Conservation (phyloP, 371 early-diverging fungal genomes). For the Smittium mucronatum region DNA sequence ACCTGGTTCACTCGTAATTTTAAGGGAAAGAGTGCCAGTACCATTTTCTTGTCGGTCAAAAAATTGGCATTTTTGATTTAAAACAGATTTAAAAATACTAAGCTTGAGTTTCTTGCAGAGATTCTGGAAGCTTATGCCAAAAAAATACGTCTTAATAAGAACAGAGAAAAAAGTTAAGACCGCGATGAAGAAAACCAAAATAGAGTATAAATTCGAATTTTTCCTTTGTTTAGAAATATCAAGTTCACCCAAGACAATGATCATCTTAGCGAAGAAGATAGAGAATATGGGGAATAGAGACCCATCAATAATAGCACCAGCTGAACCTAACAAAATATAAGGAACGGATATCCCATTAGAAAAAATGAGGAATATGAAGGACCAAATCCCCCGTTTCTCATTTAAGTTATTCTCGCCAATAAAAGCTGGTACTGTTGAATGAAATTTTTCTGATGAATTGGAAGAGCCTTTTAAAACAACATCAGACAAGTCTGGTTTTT, state of each 20-base stretch:
- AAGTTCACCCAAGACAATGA: constrained; percentile 31
- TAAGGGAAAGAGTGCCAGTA: constrained; percentile 67
- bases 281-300: constrained; percentile 39
- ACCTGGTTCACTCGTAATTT: constrained; percentile 42
- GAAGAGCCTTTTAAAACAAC: not conserved
- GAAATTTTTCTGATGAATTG: not conserved
- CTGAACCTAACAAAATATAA: constrained; percentile 4
- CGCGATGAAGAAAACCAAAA: constrained; percentile 58
- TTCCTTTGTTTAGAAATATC: constrained; percentile 24
- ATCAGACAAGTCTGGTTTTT: not conserved
- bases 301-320: constrained; percentile 36
- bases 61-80: constrained; percentile 69
- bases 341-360: not conserved
- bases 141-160: constrained; percentile 25
- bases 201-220: constrained; percentile 56
- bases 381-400: not conserved
- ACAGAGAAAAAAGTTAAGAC: constrained; percentile 38
- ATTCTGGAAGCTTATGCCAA: constrained; percentile 36
- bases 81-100: constrained; percentile 39
- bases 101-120: constrained; percentile 46
- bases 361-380: not conserved
- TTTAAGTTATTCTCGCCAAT: not conserved
- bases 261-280: constrained; percentile 40
- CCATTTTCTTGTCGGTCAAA: constrained; percentile 72
- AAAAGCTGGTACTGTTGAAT: not conserved